These are phyloP conservation scores for Leucosporidium yakuticum DNA, from an alignment of 768 basidiomycete species.

Conservation along the genomic window DNA sequence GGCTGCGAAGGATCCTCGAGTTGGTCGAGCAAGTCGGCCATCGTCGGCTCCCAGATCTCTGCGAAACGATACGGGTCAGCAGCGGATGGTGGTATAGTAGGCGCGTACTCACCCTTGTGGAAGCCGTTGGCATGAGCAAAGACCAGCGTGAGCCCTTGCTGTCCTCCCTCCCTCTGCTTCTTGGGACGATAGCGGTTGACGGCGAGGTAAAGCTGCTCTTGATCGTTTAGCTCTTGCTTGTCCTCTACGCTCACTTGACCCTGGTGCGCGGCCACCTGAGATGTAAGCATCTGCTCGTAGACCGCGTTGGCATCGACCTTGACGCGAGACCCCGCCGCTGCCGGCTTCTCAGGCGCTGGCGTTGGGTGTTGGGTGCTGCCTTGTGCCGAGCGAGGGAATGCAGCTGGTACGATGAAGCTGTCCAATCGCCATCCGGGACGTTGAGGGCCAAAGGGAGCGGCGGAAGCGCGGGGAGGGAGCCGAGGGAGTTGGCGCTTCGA, in stretches of 20 bases:
- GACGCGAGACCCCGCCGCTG: neutral
- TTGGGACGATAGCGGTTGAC: constrained; percentile 16
- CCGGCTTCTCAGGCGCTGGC: neutral
- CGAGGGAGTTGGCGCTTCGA: neutral
- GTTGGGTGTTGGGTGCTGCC: neutral
- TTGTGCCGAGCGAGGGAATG: neutral
- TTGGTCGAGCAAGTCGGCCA: neutral
- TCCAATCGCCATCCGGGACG: constrained; percentile 8
- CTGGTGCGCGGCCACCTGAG: neutral
- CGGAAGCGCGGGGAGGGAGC: neutral
- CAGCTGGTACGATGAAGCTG: constrained; percentile 5
- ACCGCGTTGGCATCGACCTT: constrained; percentile 1
- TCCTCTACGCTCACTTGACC: neutral
- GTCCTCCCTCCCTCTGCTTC: neutral
- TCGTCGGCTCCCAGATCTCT: constrained; percentile 17
- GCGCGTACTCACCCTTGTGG: neutral
- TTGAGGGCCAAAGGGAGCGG: neutral
- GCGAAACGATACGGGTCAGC: neutral
- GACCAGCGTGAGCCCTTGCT: constrained; percentile 8
- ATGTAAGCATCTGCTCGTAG: neutral
- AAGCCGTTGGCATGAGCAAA: constrained; percentile 10
- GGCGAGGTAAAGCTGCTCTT: constrained; percentile 8
- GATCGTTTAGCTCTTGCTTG: neutral
- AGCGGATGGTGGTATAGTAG: accelerated
- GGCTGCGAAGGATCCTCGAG: constrained; percentile 1